Evolutionary conservation across 768 basidiomycete genomes (phyloP), one percentile per base, ranked within the genome.

Genomic region (Boletus pseudopeckii): DNA sequence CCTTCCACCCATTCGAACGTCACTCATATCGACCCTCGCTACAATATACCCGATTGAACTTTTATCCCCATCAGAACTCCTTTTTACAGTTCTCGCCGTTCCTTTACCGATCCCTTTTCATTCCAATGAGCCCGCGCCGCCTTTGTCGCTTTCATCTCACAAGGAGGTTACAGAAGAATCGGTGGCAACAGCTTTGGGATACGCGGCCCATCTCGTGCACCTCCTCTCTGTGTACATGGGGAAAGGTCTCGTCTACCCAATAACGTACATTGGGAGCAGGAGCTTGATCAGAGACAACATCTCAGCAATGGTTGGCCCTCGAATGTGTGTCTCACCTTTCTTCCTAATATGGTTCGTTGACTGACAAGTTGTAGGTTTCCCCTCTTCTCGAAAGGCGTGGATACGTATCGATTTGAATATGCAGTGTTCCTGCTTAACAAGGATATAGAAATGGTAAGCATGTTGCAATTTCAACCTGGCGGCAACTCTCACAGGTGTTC

Each of bases 361-460:
- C 48, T 64, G 52, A 71, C 43, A 17, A 22, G 32, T 37, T 53
- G 44, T 61, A 97, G 95, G 80, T 99, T 98, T 70, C 97, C 97
- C 17, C 74, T 99, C 30, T 99, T 92, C 70, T 86, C 91, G 1
- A 90, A 83, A 72, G 94, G 95, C 5, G 95, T 98, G 53, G 97
- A 98, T 67, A 89, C 88, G 40, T 98, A 98, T 72, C 81, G 97
- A 24, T 99, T 96, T 64, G 96, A 98, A 70, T 99, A 98, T 74
- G 97, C 86, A 4, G 96, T 98, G 5, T 98, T 94, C 70, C 72
- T 99, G 39, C 77, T 98, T 32, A 99, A 99, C 75, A 99, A 98
- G 72, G 80, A 99, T 71, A 94, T 99, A 59, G 96, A 99, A 74
- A 78, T 94, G 81, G 94, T 95, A 59, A 44, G 62, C 7, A 37